A percentile compares a stretch with the other conserved stretches of the same genome.
These are phyloP conservation scores for Parmales sp. DNA, from an alignment of 108 stramenopile species.

Conservation along the genomic window DNA sequence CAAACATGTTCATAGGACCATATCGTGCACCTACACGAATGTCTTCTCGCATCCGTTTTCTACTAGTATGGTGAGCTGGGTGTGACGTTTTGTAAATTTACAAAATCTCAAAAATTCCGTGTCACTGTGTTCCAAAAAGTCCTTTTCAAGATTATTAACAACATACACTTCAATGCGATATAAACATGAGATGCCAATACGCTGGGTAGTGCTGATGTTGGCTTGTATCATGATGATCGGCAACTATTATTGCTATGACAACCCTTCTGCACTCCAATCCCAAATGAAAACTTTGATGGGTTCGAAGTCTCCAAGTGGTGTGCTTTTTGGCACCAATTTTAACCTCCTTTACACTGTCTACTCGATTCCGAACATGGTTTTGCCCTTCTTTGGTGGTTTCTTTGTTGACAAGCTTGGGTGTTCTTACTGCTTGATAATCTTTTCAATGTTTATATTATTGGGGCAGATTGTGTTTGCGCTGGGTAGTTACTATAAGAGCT, in stretches of 20 bases:
- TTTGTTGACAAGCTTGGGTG: slow-evolving; percentile 37
- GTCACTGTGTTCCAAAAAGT: too few species aligned
- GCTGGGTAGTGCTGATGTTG: too few species aligned
- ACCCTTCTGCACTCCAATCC: neutral
- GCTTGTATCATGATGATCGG: slow-evolving; percentile 8
- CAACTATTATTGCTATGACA: slow-evolving; percentile 9
- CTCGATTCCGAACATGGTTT: slow-evolving; percentile 44
- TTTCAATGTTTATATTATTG: slow-evolving; percentile 21
- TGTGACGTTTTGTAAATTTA: too few species aligned
- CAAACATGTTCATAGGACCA: too few species aligned
- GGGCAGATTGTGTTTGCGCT: slow-evolving; percentile 42
- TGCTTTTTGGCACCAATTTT: slow-evolving; percentile 42
- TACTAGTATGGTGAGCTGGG: too few species aligned
- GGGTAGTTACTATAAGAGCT: slow-evolving; percentile 27
- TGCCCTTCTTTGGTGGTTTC: slow-evolving; percentile 51
- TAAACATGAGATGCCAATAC: too few species aligned
- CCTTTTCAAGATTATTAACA: too few species aligned
- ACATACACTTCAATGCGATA: too few species aligned
- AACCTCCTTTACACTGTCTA: slow-evolving; percentile 52
- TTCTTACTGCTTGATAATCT: slow-evolving; percentile 21
- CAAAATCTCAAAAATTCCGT: too few species aligned
- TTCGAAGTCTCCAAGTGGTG: neutral
- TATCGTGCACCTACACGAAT: too few species aligned
- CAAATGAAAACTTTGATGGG: neutral
- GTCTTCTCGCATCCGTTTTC: too few species aligned